These are phyloP conservation scores for Hymenochaete sp. DNA, from an alignment of 1,284 basidiomycete species.

Conservation along the genomic window DNA sequence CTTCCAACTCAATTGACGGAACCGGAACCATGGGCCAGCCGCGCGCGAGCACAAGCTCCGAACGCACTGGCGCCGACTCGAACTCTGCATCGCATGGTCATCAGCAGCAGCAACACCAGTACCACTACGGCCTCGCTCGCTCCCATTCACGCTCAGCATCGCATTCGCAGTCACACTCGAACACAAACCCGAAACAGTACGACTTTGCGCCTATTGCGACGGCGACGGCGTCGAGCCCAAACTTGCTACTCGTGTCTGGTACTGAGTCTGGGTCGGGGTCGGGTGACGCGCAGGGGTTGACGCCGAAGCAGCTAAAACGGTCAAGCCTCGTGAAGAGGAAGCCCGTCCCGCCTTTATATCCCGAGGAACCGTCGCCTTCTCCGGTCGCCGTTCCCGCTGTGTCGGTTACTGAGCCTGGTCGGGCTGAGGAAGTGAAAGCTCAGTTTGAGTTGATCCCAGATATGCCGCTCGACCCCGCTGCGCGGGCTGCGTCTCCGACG, in stretches of 20 bases:
- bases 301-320: constrained; percentile 8
- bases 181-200: no score
- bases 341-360: constrained; percentile 15
- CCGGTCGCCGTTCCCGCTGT: no score
- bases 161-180: neutral
- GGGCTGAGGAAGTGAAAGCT: no score
- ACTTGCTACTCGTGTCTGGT: neutral
- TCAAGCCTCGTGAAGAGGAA: constrained; percentile 16
- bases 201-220: no score
- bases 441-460: no score
- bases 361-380: constrained; percentile 10
- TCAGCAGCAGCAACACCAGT: neutral
- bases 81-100: no score
- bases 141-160: neutral
- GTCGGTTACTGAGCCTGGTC: no score
- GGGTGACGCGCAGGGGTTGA: neutral
- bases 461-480: no score
- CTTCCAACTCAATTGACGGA: neutral
- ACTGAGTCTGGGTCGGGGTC: neutral
- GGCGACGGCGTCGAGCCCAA: constrained; percentile 1
- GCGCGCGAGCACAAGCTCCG: constrained; percentile 6
- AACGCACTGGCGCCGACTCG: no score
- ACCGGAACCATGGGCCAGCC: no score
- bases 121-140: neutral
- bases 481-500: no score